These are phyloP conservation scores for Aspergillus uvarum DNA, from an alignment of 2,329 filamentous ascomycete species.

Conservation along the genomic window DNA sequence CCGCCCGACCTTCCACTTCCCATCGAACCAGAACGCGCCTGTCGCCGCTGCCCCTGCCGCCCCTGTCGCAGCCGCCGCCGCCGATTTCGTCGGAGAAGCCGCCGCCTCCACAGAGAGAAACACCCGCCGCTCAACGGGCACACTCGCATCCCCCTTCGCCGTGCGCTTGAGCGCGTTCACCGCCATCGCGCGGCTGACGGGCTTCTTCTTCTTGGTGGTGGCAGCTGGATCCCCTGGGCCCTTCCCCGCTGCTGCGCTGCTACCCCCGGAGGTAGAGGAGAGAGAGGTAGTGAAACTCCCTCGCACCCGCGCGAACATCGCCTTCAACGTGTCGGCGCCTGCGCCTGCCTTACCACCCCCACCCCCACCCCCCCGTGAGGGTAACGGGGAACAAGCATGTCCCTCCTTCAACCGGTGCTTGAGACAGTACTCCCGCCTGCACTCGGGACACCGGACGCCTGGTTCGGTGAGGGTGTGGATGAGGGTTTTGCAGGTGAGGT, in stretches of 20 bases:
- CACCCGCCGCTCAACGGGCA: slow-evolving; percentile 78
- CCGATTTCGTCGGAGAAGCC: slow-evolving; percentile 55
- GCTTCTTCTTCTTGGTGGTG: slow-evolving; percentile 51
- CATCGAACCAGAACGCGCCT: slow-evolving; percentile 77
- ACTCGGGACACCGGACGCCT: slow-evolving; percentile 52
- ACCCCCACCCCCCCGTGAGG: slow-evolving; percentile 45
- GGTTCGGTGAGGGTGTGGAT: slow-evolving; percentile 53
- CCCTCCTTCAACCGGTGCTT: slow-evolving; percentile 59
- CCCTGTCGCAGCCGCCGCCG: slow-evolving; percentile 69
- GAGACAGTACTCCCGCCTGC: slow-evolving; percentile 52
- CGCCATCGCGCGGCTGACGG: slow-evolving; percentile 65
- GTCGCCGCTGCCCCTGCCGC: slow-evolving; percentile 76
- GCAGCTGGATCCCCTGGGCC: not conserved
- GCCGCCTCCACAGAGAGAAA: slow-evolving; percentile 91
- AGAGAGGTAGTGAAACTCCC: slow-evolving; percentile 55
- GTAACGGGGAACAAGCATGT: slow-evolving; percentile 75
- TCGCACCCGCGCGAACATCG: slow-evolving; percentile 73
- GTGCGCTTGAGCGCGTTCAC: slow-evolving; percentile 78
- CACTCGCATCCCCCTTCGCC: slow-evolving; percentile 84
- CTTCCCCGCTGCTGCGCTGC: too few species aligned
- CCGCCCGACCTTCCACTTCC: slow-evolving; percentile 86
- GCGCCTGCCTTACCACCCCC: slow-evolving; percentile 1
- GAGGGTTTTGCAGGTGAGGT: slow-evolving; percentile 52
- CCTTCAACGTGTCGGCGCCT: slow-evolving; percentile 63
- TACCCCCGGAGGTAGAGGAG: not conserved